Conservation (phyloP, 192 early-diverging fungal genomes). For the Coemansia asiatica region DNA sequence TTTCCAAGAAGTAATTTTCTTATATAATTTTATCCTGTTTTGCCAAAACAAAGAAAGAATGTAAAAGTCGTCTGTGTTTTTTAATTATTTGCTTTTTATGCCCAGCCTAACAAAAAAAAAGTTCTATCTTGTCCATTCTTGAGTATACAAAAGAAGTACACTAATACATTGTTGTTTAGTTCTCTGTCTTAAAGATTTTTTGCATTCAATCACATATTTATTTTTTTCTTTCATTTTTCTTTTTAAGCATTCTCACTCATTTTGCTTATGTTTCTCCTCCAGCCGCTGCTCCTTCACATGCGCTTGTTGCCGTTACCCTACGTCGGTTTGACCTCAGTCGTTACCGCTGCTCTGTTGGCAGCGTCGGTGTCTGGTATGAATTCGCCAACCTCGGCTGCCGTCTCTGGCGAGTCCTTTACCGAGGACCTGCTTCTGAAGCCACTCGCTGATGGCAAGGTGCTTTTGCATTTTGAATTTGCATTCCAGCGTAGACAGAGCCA, state of each 20-base stretch:
- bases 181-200: too few relatives aligned
- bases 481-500: slow-evolving; percentile 34
- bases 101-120: too few relatives aligned
- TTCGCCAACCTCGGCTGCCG: not conserved
- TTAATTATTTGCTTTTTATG: too few relatives aligned
- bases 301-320: not conserved
- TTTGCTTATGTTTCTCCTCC: too few relatives aligned
- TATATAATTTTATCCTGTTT: too few relatives aligned
- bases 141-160: too few relatives aligned
- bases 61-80: too few relatives aligned
- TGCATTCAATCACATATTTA: not conserved
- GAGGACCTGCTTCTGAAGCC: slow-evolving; percentile 72
- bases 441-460: slow-evolving; percentile 73
- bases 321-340: not conserved
- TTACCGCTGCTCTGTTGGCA: not conserved
- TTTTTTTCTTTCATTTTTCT: not conserved
- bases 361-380: not conserved
- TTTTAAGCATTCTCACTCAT: not conserved
- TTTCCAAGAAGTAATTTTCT: slow-evolving; percentile 15
- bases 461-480: slow-evolving; percentile 80
- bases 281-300: not conserved
- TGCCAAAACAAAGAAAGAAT: too few relatives aligned
- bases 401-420: slow-evolving; percentile 56
- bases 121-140: too few relatives aligned
- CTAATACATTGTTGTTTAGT: too few relatives aligned